A percentile compares a stretch with the other conserved stretches of the same genome.
These are phyloP conservation scores for Microascus cirrosus DNA, from an alignment of 2,329 filamentous ascomycete genomes.

Conservation along the genomic window DNA sequence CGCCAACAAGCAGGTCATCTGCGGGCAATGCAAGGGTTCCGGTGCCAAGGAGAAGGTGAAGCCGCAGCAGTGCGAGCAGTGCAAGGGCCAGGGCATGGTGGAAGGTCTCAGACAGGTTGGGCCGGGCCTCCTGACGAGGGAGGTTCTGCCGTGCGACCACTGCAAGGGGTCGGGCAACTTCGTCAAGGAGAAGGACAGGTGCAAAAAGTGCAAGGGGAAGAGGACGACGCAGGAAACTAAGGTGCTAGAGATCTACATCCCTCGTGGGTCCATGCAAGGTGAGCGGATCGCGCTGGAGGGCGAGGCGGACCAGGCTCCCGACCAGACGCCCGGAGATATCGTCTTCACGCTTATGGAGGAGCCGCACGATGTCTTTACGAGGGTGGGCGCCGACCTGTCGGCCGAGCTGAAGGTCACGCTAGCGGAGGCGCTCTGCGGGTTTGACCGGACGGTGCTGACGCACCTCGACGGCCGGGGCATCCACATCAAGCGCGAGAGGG, in stretches of 20 bases:
- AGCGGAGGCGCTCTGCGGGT: conserved; percentile 75
- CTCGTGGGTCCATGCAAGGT: conserved; percentile 73
- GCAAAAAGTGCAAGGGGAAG: conserved; percentile 97
- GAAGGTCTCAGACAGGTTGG: conserved; percentile 75
- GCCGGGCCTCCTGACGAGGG: conserved; percentile 74
- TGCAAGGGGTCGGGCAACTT: conserved; percentile 79
- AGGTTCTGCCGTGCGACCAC: conserved; percentile 67
- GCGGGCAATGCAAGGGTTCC: conserved; percentile 73
- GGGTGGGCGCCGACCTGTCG: conserved; percentile 73
- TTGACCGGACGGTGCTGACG: conserved; percentile 80
- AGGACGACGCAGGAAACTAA: conserved; percentile 82
- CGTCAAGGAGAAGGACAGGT: conserved; percentile 93
- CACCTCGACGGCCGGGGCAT: conserved; percentile 93
- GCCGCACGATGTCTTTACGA: conserved; percentile 69
- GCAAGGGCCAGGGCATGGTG: conserved; percentile 68
- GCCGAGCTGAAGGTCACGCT: conserved; percentile 74
- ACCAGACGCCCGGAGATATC: conserved; percentile 84
- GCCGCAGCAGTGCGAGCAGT: conserved; percentile 69
- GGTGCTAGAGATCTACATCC: conserved; percentile 92
- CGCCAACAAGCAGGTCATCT: conserved; percentile 88
- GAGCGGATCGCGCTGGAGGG: conserved; percentile 85
- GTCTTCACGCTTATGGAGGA: conserved; percentile 80
- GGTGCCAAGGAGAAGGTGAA: conserved; percentile 91
- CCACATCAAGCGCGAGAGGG: conserved; percentile 64
- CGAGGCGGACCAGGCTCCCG: conserved; percentile 86